phyloP scores from a whole-genome alignment of 1,284 basidiomycete genomes.

The Wallemia hederae region DNA sequence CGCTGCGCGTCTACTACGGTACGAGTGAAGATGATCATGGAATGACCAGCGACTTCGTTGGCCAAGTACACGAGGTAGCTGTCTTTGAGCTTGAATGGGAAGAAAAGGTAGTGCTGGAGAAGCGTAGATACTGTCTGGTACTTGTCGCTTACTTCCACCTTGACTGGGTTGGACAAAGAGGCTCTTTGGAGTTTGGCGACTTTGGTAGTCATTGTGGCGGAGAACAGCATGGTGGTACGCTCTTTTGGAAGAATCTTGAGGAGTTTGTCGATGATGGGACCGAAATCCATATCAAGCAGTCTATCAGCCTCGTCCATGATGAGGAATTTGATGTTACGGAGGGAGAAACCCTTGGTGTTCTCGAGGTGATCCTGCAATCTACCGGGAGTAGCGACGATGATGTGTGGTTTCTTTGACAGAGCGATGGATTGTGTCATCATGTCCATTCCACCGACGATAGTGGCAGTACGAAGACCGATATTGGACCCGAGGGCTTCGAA shows the following conservation, averaged over 20 bases:
- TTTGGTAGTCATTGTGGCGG: conserved; percentile 99
- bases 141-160: conserved; percentile 53
- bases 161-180: conserved; percentile 78
- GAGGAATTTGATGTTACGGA: conserved; percentile 63
- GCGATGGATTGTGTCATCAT: conserved; percentile 79
- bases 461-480: conserved; percentile 74
- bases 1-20: conserved; percentile 85
- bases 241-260: conserved; percentile 84
- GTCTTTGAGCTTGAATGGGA: conserved; percentile 79
- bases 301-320: conserved; percentile 94
- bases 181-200: conserved; percentile 90
- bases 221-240: conserved; percentile 83
- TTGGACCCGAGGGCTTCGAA: conserved; percentile 72
- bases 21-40: conserved; percentile 83
- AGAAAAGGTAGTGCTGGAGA: conserved; percentile 81
- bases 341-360: conserved; percentile 88
- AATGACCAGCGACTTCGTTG: conserved; percentile 69
- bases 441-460: conserved; percentile 87
- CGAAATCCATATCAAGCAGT: conserved; percentile 89
- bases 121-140: conserved; percentile 92
- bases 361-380: conserved; percentile 84
- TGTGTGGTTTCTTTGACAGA: conserved; percentile 71
- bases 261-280: conserved; percentile 87
- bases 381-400: conserved; percentile 93
- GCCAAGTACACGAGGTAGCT: conserved; percentile 66